Conservation (phyloP, 2,329 filamentous ascomycete genomes). For the Fusarium continuum region DNA sequence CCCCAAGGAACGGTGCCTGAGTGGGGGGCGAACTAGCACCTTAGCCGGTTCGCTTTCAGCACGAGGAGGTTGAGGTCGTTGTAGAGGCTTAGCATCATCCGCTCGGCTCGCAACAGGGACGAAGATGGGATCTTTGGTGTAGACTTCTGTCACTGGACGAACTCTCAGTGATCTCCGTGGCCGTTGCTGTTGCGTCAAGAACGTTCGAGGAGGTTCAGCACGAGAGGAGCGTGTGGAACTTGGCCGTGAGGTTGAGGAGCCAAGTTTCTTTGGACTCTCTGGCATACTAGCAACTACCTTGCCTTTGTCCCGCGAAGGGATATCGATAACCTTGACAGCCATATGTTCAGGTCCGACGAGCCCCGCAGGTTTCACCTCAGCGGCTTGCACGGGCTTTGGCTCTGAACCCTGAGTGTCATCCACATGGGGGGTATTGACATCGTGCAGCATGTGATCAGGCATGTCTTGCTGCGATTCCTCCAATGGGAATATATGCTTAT, state of each 20-base stretch:
- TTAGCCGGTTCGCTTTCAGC: constrained; percentile 21
- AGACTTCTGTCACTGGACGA: constrained; percentile 40
- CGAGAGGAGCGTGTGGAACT: constrained; percentile 17
- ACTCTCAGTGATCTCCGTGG: constrained; percentile 30
- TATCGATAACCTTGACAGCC: constrained; percentile 29
- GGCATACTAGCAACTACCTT: constrained; percentile 12
- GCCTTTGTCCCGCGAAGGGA: constrained; percentile 32
- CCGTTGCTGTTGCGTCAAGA: constrained; percentile 38
- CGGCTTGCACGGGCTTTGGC: constrained; percentile 8
- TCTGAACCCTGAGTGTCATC: constrained; percentile 26
- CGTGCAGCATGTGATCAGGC: neutral
- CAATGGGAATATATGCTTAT: neutral
- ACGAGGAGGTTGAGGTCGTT: constrained; percentile 20
- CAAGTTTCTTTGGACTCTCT: constrained; percentile 22
- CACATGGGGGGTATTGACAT: constrained; percentile 17
- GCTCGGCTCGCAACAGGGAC: constrained; percentile 34
- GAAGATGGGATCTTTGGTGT: constrained; percentile 41
- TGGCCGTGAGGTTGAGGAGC: constrained; percentile 16
- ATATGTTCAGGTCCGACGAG: constrained; percentile 6
- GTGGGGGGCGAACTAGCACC: constrained; percentile 11
- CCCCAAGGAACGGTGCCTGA: constrained; percentile 15
- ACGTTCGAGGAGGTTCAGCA: constrained; percentile 35
- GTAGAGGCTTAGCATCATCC: constrained; percentile 12
- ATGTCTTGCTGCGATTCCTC: constrained; percentile 1
- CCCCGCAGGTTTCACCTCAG: constrained; percentile 16